Conservation (phyloP, 1,284 basidiomycete species). For the Pseudomicrostroma phylloplanum region DNA sequence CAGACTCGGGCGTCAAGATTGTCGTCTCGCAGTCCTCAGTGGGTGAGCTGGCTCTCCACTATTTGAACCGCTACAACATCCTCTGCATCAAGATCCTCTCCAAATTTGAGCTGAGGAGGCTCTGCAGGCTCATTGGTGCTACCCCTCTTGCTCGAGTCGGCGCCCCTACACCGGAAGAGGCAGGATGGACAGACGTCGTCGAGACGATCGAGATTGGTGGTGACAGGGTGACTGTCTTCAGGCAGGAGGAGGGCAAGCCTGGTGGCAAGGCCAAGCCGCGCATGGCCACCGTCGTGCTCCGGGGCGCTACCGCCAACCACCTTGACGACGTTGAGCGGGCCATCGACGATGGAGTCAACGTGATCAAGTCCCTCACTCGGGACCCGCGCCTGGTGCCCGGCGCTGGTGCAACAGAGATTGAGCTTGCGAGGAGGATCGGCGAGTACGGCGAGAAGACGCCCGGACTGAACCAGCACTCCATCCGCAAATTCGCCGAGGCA, state of each 20-base stretch:
- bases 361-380: slow-evolving; percentile 86
- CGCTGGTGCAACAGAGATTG: slow-evolving; percentile 88
- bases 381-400: slow-evolving; percentile 87
- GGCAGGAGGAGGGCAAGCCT: slow-evolving; percentile 59
- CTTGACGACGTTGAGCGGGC: slow-evolving; percentile 93
- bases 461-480: slow-evolving; percentile 88
- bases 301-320: slow-evolving; percentile 85
- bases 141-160: slow-evolving; percentile 93
- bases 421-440: slow-evolving; percentile 76
- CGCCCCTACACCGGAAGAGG: slow-evolving; percentile 92
- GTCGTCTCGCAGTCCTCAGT: slow-evolving; percentile 87
- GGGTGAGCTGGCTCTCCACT: slow-evolving; percentile 94
- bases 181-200: slow-evolving; percentile 85
- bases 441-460: slow-evolving; percentile 80
- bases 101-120: slow-evolving; percentile 91
- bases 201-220: slow-evolving; percentile 96
- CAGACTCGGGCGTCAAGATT: slow-evolving; percentile 86
- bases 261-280: slow-evolving; percentile 46
- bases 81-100: slow-evolving; percentile 94
- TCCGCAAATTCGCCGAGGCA: slow-evolving; percentile 81
- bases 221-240: slow-evolving; percentile 91
- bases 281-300: slow-evolving; percentile 48
- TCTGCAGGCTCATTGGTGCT: slow-evolving; percentile 91
- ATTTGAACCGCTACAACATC: slow-evolving; percentile 87
- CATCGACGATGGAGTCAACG: slow-evolving; percentile 93